Conservation (phyloP, 2,329 filamentous ascomycete genomes). For the Monosporascus cannonballus region DNA sequence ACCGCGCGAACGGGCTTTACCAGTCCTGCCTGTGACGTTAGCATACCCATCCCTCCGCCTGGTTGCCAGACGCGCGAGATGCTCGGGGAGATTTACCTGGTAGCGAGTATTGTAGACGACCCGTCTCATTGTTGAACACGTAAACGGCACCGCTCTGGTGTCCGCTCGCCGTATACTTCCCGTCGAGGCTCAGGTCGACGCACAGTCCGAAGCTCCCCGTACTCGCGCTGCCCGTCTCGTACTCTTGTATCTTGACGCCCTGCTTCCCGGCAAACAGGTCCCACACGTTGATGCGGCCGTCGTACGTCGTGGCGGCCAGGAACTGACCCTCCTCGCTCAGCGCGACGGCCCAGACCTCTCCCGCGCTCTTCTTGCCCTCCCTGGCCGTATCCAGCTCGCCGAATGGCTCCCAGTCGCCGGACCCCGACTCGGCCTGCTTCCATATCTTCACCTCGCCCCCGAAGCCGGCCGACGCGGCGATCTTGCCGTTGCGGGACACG, state of each 20-base stretch:
- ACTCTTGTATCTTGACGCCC: constrained; percentile 65
- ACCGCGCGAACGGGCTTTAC: constrained; percentile 81
- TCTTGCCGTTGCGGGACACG: constrained; percentile 60
- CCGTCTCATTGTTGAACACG: constrained; percentile 89
- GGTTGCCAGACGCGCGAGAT: neutral
- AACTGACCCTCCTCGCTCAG: constrained; percentile 79
- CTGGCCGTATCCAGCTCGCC: constrained; percentile 35
- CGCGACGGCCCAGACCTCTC: constrained; percentile 81
- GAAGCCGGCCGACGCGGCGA: constrained; percentile 81
- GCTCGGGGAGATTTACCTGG: constrained; percentile 51
- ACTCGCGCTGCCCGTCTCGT: constrained; percentile 64
- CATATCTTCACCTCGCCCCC: constrained; percentile 84
- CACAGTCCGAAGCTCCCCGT: constrained; percentile 88
- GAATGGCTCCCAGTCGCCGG: constrained; percentile 47
- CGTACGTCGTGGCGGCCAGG: constrained; percentile 80
- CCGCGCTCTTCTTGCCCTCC: constrained; percentile 45
- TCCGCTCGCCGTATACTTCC: constrained; percentile 80
- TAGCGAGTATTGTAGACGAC: constrained; percentile 77
- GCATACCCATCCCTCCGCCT: neutral
- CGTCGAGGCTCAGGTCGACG: constrained; percentile 75
- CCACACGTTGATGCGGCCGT: constrained; percentile 88
- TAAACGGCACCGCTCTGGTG: constrained; percentile 91
- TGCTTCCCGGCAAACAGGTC: constrained; percentile 50
- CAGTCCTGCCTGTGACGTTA: constrained; percentile 50
- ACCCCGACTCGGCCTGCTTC: constrained; percentile 55